Conservation (phyloP, 345 rosid species). For the Noccaea bulbosa region DNA sequence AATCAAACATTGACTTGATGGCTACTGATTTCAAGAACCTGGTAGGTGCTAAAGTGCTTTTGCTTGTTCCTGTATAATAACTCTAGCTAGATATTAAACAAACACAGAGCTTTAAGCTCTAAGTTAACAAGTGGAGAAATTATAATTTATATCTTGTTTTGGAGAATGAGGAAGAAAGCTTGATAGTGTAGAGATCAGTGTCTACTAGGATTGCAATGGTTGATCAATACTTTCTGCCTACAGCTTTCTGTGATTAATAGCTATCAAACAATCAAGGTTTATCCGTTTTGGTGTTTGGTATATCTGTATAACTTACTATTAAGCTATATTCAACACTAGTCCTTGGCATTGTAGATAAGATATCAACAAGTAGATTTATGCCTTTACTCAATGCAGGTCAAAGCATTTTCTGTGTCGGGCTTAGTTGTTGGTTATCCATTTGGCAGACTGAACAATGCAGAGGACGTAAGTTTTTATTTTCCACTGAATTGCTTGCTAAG, state of each 20-base stretch:
- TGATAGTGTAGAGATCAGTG: constrained; percentile 31
- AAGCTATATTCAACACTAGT: constrained; percentile 2
- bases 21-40: constrained; percentile 67
- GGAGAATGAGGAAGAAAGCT: background rate
- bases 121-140: background rate
- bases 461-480: constrained; percentile 50
- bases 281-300: background rate
- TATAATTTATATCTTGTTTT: background rate
- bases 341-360: constrained; percentile 9
- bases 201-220: constrained; percentile 12
- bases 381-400: no score
- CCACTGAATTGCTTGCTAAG: constrained; percentile 1
- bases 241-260: background rate
- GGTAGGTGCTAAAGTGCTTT: constrained; percentile 49
- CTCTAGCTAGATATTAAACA: constrained; percentile 18
- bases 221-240: constrained; percentile 6
- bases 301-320: constrained; percentile 7
- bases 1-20: constrained; percentile 65
- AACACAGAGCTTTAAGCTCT: background rate
- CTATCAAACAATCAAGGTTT: background rate
- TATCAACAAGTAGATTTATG: background rate
- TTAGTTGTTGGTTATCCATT: constrained; percentile 77
- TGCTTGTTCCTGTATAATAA: background rate
- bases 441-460: constrained; percentile 43
- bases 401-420: constrained; percentile 64